These are phyloP conservation scores for Lachnellula suecica DNA, from an alignment of 2,329 filamentous ascomycete genomes.

Conservation along the genomic window DNA sequence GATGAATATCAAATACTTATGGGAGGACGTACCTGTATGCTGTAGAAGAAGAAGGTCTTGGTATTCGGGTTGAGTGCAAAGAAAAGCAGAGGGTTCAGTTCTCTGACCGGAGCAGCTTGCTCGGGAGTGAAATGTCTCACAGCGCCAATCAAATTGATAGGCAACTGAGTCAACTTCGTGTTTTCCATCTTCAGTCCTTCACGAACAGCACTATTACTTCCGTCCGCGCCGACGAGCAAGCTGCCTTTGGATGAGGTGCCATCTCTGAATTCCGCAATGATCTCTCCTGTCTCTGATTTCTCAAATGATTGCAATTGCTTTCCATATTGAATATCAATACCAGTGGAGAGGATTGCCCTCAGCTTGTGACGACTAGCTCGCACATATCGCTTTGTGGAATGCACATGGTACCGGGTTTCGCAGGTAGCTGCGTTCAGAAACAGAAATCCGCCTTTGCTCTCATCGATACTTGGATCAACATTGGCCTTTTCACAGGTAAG, in stretches of 20 bases:
- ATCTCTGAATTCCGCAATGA: constrained; percentile 35
- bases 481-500: constrained; percentile 22
- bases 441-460: constrained; percentile 39
- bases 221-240: constrained; percentile 41
- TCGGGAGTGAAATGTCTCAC: constrained; percentile 38
- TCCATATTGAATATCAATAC: constrained; percentile 44
- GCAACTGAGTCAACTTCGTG: constrained; percentile 35
- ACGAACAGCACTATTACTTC: constrained; percentile 34
- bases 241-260: constrained; percentile 32
- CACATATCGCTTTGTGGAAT: constrained; percentile 34
- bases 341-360: constrained; percentile 10
- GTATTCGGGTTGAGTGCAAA: constrained; percentile 52
- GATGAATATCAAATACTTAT: no score
- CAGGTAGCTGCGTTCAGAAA: constrained; percentile 41
- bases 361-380: constrained; percentile 36
- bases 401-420: constrained; percentile 39
- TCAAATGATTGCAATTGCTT: constrained; percentile 43
- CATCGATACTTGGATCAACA: constrained; percentile 35
- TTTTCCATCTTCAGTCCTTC: constrained; percentile 35
- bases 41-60: constrained; percentile 50
- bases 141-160: constrained; percentile 39
- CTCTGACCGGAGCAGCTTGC: constrained; percentile 39
- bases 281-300: constrained; percentile 4
- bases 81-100: constrained; percentile 53
- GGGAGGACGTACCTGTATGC: no score